Evolutionary conservation across 2,329 filamentous ascomycete genomes (phyloP), one percentile per base, ranked within the genome.

Genomic region (Sphaerulina musiva): DNA sequence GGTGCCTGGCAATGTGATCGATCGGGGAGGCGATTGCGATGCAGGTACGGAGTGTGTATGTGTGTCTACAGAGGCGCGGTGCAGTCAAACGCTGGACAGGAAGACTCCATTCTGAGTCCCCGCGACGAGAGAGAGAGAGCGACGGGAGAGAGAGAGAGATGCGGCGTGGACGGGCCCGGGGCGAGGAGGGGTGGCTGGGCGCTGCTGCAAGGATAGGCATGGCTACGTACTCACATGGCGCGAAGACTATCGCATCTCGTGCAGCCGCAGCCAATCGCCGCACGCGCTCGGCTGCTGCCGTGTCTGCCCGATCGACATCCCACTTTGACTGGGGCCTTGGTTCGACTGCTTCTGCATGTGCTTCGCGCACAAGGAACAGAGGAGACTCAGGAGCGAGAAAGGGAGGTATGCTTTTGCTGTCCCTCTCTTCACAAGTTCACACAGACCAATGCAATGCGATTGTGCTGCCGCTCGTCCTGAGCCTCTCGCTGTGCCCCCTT

Each of bases 161-260:
- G 46, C 46, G 46, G 47, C 47, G 38, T 44, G 48, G 41, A 23
- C 26, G 26, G 26, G 20, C 20, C 20, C 20, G 20, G 32, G 36
- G 40, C 46, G 46, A 49, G 39, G 48, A 51, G 48, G 48, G 48
- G 48, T 51, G 39, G 48, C 47, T 49, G 47, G 47, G 36, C n/a
- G 36, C 14, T 49, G 47, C 47, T 31, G 34, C 34, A 38, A 38
- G 34, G 34, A 38, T 38, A 17, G 12, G 34, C 34, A 36, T 36
- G 34, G 34, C 34, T 36, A n/a, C 12, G 12, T 38, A 38, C 46
- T 39, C 29, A 29, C 23, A 12, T 49, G 17, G 26, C 23, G 23
- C 47, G 23, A 14, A 6, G 26, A 29, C 26, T 29, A 38, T 38
- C 10, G 5, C 12, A 38, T 38, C 34, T 38, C 7, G 34, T 38